These are phyloP conservation scores for Simplicillium aogashimaense DNA, from an alignment of 2,329 filamentous ascomycete species.

Conservation along the genomic window DNA sequence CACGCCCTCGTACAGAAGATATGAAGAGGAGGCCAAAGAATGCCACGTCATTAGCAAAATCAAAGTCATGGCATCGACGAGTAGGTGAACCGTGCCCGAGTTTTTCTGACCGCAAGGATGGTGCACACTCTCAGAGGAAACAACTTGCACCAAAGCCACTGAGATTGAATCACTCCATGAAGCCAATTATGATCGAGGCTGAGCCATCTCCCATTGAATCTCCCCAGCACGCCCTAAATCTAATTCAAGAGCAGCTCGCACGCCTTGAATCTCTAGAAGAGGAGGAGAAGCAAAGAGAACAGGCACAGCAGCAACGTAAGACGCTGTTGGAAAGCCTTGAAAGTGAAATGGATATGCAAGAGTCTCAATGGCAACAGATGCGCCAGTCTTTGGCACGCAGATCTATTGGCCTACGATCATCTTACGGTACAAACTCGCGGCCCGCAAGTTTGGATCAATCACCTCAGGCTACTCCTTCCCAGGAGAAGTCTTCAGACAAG, in stretches of 20 bases:
- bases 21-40: neutral
- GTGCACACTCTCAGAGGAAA: slow-evolving; percentile 31
- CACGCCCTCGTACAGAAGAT: neutral
- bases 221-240: slow-evolving; percentile 34
- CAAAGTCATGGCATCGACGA: slow-evolving; percentile 39
- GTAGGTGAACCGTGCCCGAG: slow-evolving; percentile 48
- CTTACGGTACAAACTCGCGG: slow-evolving; percentile 21
- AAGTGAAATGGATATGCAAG: slow-evolving; percentile 50
- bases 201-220: slow-evolving; percentile 45
- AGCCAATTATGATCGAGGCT: slow-evolving; percentile 32
- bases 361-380: slow-evolving; percentile 49
- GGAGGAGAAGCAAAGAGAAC: slow-evolving; percentile 21
- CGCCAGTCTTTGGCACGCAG: slow-evolving; percentile 40
- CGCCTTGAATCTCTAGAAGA: slow-evolving; percentile 28
- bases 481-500: no score
- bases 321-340: slow-evolving; percentile 49
- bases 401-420: slow-evolving; percentile 32
- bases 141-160: slow-evolving; percentile 48
- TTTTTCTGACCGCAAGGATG: slow-evolving; percentile 44
- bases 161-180: slow-evolving; percentile 31
- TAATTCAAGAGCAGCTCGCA: slow-evolving; percentile 41
- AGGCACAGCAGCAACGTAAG: slow-evolving; percentile 30
- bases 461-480: no score
- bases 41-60: slow-evolving; percentile 5
- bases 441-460: no score